Conservation (phyloP, 805 yeast genomes). For the Ogataea ganodermae region DNA sequence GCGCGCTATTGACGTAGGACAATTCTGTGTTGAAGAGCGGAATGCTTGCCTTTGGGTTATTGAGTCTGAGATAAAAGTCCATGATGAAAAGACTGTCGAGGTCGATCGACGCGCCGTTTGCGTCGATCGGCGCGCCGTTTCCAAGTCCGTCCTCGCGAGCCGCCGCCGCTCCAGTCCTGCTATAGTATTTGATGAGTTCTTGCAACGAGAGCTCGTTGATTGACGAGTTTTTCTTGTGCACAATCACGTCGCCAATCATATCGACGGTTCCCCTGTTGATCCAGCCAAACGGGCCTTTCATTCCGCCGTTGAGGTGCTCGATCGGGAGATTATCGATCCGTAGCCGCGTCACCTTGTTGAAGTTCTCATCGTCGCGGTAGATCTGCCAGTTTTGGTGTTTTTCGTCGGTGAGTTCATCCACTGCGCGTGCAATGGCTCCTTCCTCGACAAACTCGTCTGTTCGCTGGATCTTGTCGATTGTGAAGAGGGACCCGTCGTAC, state of each 20-base stretch:
- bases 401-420: slow-evolving; percentile 18
- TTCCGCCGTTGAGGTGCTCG: slow-evolving; percentile 87
- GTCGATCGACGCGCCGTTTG: slow-evolving; percentile 1
- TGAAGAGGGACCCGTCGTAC: slow-evolving; percentile 90
- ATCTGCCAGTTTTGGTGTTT: slow-evolving; percentile 3
- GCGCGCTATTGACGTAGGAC: slow-evolving; percentile 88
- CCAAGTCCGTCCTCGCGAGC: no score
- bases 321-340: slow-evolving; percentile 83
- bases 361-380: slow-evolving; percentile 19
- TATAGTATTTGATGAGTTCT: slow-evolving; percentile 45
- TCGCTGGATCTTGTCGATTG: slow-evolving; percentile 78
- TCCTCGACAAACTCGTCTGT: slow-evolving; percentile 47
- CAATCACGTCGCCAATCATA: slow-evolving; percentile 86
- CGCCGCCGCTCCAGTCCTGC: no score
- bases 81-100: slow-evolving; percentile 52
- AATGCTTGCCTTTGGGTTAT: slow-evolving; percentile 84
- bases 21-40: slow-evolving; percentile 87
- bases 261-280: slow-evolving; percentile 90
- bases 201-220: slow-evolving; percentile 47
- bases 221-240: slow-evolving; percentile 52
- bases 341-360: slow-evolving; percentile 64
- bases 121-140: background rate
- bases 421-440: slow-evolving; percentile 27
- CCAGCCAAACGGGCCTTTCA: slow-evolving; percentile 98
- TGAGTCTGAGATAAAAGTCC: slow-evolving; percentile 76